phyloP scores from a whole-genome alignment of 139 green algal genomes.

The Volvox africanus region DNA sequence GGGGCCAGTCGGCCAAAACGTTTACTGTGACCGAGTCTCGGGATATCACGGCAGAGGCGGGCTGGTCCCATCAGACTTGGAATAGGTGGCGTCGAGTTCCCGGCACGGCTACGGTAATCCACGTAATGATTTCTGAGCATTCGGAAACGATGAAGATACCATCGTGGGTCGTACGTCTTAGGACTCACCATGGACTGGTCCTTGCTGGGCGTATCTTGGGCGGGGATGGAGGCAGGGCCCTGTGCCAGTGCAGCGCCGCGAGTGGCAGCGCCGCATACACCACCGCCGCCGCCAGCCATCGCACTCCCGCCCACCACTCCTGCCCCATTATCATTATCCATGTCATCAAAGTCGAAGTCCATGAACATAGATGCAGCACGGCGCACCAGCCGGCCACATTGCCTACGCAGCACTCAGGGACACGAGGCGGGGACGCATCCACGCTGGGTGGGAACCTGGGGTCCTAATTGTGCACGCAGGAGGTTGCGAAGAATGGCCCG shows the following conservation, averaged over 20 bases:
- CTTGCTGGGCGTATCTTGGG: constrained; percentile 36
- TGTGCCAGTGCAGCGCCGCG: neutral
- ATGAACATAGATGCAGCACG: constrained; percentile 1
- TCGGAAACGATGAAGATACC: no score
- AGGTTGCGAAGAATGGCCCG: no score
- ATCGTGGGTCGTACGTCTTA: neutral
- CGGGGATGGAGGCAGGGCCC: neutral
- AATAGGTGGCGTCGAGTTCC: no score
- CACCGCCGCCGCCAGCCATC: neutral
- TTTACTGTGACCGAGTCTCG: no score
- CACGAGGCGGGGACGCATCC: no score
- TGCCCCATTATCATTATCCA: neutral
- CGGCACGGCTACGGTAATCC: no score
- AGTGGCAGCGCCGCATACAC: neutral
- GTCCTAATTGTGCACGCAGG: no score
- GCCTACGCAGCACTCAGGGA: neutral
- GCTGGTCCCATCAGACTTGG: no score
- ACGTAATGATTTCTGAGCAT: no score
- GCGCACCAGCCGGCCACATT: neutral
- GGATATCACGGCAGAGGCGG: no score
- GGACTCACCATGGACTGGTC: constrained; percentile 31
- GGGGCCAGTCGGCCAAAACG: no score
- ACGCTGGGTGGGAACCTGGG: no score
- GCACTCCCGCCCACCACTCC: neutral
- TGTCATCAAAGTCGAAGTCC: constrained; percentile 20